Evolutionary conservation across 441 rosid species (phyloP).

Genomic region (Breynia disticha): DNA sequence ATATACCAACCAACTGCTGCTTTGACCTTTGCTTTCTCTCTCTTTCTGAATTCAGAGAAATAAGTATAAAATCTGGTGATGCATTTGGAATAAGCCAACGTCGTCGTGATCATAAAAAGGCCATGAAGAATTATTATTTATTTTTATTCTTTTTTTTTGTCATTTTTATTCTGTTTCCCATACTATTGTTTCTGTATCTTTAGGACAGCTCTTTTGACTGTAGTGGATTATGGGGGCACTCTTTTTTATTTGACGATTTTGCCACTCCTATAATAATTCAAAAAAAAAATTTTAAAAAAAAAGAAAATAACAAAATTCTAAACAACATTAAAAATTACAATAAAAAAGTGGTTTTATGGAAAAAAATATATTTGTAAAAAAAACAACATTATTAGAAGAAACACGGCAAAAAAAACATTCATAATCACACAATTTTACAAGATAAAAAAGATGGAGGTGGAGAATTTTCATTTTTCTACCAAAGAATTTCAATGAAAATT

Average conservation of each 20-base stretch:
- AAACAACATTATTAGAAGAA: no score
- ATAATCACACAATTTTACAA: no score
- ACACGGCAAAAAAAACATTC: no score
- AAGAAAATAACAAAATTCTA: no score
- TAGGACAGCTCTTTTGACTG: constrained; percentile 25
- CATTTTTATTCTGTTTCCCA: constrained; percentile 7
- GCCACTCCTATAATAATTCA: background rate
- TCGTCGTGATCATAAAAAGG: constrained; percentile 36
- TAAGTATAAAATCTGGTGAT: background rate
- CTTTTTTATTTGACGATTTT: background rate
- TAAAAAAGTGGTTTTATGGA: no score
- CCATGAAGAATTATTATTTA: background rate
- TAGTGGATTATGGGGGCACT: background rate
- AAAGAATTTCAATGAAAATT: no score
- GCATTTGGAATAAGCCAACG: constrained; percentile 24
- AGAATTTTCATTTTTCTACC: no score
- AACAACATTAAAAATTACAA: no score
- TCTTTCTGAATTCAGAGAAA: background rate
- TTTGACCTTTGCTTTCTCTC: constrained; percentile 52
- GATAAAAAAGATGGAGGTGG: no score
- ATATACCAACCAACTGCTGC: constrained; percentile 40
- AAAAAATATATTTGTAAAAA: no score
- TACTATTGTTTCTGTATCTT: background rate
- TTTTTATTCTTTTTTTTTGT: background rate
- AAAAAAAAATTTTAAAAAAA: background rate